Base-by-base conservation (phyloP, 805 yeast species). In the Metschnikowia bowlesiae region DNA sequence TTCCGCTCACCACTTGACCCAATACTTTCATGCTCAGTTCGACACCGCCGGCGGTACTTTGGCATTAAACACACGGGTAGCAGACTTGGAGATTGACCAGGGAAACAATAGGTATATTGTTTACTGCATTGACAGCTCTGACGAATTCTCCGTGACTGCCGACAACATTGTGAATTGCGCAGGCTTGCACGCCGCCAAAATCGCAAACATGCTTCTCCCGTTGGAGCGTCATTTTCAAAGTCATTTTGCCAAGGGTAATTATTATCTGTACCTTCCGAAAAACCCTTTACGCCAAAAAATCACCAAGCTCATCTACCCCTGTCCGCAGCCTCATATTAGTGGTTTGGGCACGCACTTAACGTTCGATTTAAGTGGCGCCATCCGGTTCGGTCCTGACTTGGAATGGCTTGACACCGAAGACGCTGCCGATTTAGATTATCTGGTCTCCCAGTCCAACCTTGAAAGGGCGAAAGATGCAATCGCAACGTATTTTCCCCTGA, bases 291-390 rank as follows among this genome's bases (percentile, higher is more conserved):
- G 52, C 4, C 46, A 53, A 2, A 60, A 59, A 39, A 65, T 68
- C 46, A 62, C 69, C 30, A 63, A 62, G 37, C 60, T 71, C 48
- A 70, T 90, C 0, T 90, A 90, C 64, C 97, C 97, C 1, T 85
- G 89, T 49, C 76, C 84, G 0, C 82, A 84, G n/a, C 77, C 77
- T 6, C 78, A 81, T 47, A 79, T 83, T 0, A 76, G 86, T n/a
- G 87, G 95, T 0, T 70, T 91, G 49, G 97, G 97, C 0, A 87
- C 94, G 0, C 97, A 90, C 69, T 68, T 91, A 53, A 90, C 97
- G 0, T 69, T 91, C 31, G 95, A 88, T 60, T 67, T 90, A 48
- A 90, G 87, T 3, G 94, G 95, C 0, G 84, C 83, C 56, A 68
- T 90, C 29, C 78, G 80, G 55, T 90, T 90, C 63, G 97, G 97